These are phyloP conservation scores for Senna tora DNA, from an alignment of 306 rosid species.

Conservation along the genomic window DNA sequence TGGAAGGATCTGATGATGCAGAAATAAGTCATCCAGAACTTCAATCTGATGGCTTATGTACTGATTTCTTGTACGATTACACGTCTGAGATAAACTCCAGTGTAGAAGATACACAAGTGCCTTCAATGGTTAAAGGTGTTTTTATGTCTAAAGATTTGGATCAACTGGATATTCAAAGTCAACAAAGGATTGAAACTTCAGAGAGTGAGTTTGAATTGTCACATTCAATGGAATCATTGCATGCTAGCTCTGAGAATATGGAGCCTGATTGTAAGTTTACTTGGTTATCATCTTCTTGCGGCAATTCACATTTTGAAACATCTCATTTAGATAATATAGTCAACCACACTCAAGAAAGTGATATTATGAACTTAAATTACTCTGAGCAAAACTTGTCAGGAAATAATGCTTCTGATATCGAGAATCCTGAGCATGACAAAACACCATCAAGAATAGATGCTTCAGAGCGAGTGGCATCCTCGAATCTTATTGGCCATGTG, in stretches of 20 bases:
- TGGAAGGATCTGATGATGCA: conserved; percentile 35
- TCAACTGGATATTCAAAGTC: conserved; percentile 36
- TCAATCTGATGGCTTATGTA: conserved; percentile 31
- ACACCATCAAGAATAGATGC: conserved; percentile 29
- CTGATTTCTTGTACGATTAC: conserved; percentile 27
- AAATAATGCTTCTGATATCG: conserved; percentile 4
- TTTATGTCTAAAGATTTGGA: conserved; percentile 30
- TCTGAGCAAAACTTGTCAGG: conserved; percentile 20
- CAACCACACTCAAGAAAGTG: conserved; percentile 33
- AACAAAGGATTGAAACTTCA: conserved; percentile 28
- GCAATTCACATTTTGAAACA: conserved; percentile 24
- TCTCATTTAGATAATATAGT: conserved; percentile 37
- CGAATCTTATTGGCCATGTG: neutral
- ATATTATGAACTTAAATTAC: conserved; percentile 29
- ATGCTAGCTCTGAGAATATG: conserved; percentile 37
- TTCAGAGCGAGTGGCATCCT: neutral
- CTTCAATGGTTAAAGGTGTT: conserved; percentile 32
- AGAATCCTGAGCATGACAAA: conserved; percentile 37
- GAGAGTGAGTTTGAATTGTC: conserved; percentile 39
- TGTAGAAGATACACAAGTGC: conserved; percentile 1
- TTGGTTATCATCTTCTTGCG: conserved; percentile 37
- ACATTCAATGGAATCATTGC: conserved; percentile 32
- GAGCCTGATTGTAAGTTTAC: conserved; percentile 26
- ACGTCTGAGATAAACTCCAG: conserved; percentile 29
- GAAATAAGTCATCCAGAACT: conserved; percentile 25